A percentile compares a stretch with the other conserved stretches of the same genome.
Evolutionary conservation across 805 yeast species (phyloP).

Genomic region (Hanseniaspora pseudoguilliermondii): DNA sequence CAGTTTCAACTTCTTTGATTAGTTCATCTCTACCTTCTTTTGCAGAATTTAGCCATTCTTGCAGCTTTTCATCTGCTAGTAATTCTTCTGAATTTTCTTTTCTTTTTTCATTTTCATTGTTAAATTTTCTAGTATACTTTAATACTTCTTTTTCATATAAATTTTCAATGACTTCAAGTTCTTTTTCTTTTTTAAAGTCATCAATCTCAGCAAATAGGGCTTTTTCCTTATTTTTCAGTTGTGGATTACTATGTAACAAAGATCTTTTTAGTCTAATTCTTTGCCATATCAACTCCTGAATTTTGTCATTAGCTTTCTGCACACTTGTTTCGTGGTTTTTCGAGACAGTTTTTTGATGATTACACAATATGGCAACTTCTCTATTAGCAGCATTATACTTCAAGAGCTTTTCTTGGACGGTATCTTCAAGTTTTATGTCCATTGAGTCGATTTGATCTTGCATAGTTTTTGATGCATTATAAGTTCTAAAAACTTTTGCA

Average conservation of each 20-base stretch:
- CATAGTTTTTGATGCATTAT: conserved; percentile 93
- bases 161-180: conserved; percentile 42
- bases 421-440: conserved; percentile 70
- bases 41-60: conserved; percentile 45
- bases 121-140: conserved; percentile 49
- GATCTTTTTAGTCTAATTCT: conserved; percentile 60
- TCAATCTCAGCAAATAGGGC: conserved; percentile 56
- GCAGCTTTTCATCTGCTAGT: conserved; percentile 43
- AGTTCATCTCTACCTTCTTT: conserved; percentile 41
- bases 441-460: conserved; percentile 71
- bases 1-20: conserved; percentile 44
- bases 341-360: conserved; percentile 87
- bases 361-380: conserved; percentile 89
- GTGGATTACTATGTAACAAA: conserved; percentile 53
- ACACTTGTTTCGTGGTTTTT: conserved; percentile 74
- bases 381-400: conserved; percentile 89
- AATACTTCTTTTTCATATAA: conserved; percentile 56
- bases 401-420: conserved; percentile 76
- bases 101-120: conserved; percentile 65
- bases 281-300: conserved; percentile 76
- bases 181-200: conserved; percentile 54
- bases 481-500: conserved; percentile 95
- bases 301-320: conserved; percentile 61
- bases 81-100: conserved; percentile 43
- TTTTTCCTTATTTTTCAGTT: conserved; percentile 32